Conservation (phyloP, 2,329 filamentous ascomycete genomes). For the Rhinocladiella mackenziei region DNA sequence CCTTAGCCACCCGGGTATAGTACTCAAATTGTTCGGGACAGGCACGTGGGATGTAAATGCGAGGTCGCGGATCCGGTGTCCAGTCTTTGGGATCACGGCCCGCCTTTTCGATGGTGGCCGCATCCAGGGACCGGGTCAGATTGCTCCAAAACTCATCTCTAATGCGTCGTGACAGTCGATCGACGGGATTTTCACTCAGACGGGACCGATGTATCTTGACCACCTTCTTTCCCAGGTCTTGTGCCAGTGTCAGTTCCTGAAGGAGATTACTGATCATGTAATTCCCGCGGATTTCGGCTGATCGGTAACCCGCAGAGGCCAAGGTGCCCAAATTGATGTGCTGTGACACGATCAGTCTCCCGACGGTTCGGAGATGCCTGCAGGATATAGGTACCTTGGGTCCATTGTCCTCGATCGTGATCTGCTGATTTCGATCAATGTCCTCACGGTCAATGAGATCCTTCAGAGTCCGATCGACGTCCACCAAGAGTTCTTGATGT, state of each 20-base stretch:
- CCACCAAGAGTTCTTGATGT: slow-evolving; percentile 76
- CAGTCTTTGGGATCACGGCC: slow-evolving; percentile 92
- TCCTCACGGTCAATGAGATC: slow-evolving; percentile 81
- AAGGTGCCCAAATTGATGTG: slow-evolving; percentile 80
- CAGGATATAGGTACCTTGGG: slow-evolving; percentile 64
- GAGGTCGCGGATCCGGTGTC: slow-evolving; percentile 81
- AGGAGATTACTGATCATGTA: slow-evolving; percentile 97
- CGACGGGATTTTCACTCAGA: slow-evolving; percentile 91
- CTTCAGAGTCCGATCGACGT: slow-evolving; percentile 78
- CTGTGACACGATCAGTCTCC: slow-evolving; percentile 40
- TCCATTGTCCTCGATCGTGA: slow-evolving; percentile 92
- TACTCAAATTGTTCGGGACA: slow-evolving; percentile 86
- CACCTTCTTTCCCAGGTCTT: slow-evolving; percentile 82
- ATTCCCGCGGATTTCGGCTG: slow-evolving; percentile 86
- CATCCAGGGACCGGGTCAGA: slow-evolving; percentile 84
- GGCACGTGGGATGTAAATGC: slow-evolving; percentile 83
- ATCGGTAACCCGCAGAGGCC: slow-evolving; percentile 78
- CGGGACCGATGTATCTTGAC: slow-evolving; percentile 88
- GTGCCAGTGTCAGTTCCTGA: slow-evolving; percentile 87
- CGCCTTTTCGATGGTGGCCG: slow-evolving; percentile 71
- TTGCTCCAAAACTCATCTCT: slow-evolving; percentile 89
- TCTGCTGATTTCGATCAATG: slow-evolving; percentile 90
- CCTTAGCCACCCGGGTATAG: slow-evolving; percentile 73
- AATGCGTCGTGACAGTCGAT: slow-evolving; percentile 79
- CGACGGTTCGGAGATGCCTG: background rate